Evolutionary conservation across 108 stramenopile genomes (phyloP).

Genomic region (Cyclostephanos tholiformis): DNA sequence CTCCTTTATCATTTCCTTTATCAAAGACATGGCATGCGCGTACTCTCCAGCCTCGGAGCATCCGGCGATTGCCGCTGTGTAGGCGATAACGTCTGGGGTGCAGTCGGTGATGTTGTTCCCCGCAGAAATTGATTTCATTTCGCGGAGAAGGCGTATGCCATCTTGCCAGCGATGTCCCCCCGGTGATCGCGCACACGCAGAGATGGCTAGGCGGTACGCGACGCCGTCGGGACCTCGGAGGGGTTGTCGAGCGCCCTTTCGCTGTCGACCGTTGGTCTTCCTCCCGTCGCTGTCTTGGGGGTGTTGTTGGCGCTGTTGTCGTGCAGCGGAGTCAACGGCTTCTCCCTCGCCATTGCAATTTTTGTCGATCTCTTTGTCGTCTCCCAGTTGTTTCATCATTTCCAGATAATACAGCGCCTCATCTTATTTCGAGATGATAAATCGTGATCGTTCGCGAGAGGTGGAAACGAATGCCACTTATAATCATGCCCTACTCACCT

Average conservation of each 20-base stretch:
- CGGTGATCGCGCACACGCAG: conserved; percentile 68
- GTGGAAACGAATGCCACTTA: background rate
- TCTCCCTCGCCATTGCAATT: background rate
- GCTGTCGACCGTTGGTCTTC: conserved; percentile 50
- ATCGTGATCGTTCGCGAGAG: background rate
- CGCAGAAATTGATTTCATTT: conserved; percentile 38
- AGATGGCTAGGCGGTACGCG: conserved; percentile 78
- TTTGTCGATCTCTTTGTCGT: background rate
- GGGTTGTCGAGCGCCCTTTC: conserved; percentile 54
- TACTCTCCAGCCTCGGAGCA: conserved; percentile 82
- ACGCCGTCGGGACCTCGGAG: conserved; percentile 78
- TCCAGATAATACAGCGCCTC: conserved; percentile 72
- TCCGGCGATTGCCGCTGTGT: conserved; percentile 79
- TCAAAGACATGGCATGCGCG: conserved; percentile 63
- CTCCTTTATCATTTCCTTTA: conserved; percentile 66
- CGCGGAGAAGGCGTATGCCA: conserved; percentile 59
- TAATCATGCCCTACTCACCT: background rate
- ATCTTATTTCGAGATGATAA: conserved; percentile 10
- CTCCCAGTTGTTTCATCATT: conserved; percentile 57
- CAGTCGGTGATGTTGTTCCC: conserved; percentile 22
- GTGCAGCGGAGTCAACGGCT: background rate
- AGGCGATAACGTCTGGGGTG: conserved; percentile 67
- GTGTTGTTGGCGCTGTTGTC: background rate
- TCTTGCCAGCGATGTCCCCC: conserved; percentile 66
- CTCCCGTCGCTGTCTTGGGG: conserved; percentile 2